Evolutionary conservation across 768 basidiomycete species (phyloP), one percentile per base, ranked within the genome.

Genomic region (Lenzites betulinus): DNA sequence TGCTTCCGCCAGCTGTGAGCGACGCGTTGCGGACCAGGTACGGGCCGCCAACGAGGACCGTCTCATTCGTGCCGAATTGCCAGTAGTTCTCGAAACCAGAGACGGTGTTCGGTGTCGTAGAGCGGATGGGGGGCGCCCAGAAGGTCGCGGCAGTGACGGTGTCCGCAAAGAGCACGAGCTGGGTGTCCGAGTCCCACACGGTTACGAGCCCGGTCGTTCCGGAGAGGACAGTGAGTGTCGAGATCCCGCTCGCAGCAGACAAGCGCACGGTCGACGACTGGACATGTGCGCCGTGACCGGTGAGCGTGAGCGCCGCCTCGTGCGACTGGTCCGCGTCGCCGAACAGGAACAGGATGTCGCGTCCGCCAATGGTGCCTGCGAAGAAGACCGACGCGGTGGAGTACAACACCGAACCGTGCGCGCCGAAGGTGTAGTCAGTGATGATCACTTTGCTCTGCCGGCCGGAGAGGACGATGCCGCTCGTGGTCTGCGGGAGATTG

Each of bases 381-480:
- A 83, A 91, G 66, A 92, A 81, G 28, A 94, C 77, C 58, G 83
- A 80, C 0, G 90, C 88, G 1, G 91, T 92, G 6, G 90, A 86
- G 71, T 90, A 93, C 3, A 81, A 71, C 1, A 89, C 67, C 9
- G 85, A 85, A 15, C 75, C 76, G 5, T 36, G 30, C 4, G 64
- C 51, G 22, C 92, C 92, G 67, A 90, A 92, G 9, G 80, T 75
- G 68, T 90, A 90, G 70, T 90, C 84, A 0, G 88, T 85, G 15
- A 89, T 77, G 30, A 93, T 74, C 25, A 92, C 76, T 68, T 90
- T 92, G 44, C 87, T 89, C 70, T 92, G 83, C 20, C 91, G 81
- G 9, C 91, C 92, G 26, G 73, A 68, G 9, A 93, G 81, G 1
- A 82, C 80, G 62, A 93, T 83, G 20, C 78, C 67, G 3, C 79